Base-by-base conservation (phyloP, 2,329 filamentous ascomycete genomes). In the Exophiala sp. region DNA sequence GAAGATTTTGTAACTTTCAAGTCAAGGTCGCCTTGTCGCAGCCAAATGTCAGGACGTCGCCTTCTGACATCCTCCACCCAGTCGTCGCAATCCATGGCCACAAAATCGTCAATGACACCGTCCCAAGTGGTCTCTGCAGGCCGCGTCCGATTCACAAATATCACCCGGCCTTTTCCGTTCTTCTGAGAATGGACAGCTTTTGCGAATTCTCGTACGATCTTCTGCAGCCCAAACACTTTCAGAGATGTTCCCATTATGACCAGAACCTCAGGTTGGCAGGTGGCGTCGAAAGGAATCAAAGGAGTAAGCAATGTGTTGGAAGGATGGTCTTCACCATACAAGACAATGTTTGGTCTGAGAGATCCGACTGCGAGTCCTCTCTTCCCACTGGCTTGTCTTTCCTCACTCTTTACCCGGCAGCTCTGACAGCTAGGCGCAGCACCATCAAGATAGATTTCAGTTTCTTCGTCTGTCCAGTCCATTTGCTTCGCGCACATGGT, bases 251-350 rank as follows among this genome's bases (percentile, higher is more conserved):
- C 86, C 41, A 89, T 75, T 50, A 89, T 85, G 5, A 89, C 74
- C 16, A 89, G 72, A 56, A 88, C 74, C 60, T 89, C 86, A 0
- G 86, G 86, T 2, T 78, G 78, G 2, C 86, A 73, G 2, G 76
- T 76, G 1, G 88, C 72, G 63, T 89, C 86, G 55, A 87, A 83
- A 11, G 85, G 84, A 11, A 87, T 78, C 10, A 89, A 80, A 1
- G 82, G 81, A 18, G 83, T 84, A 59, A 89, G 86, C 4, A 86
- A 74, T 54, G 87, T 82, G 1, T 83, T 82, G 32, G 80, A 80
- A 0, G 86, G 86, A 62, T 89, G 85, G 48, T 88, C 85, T 65
- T 89, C 86, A 18, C 86, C 86, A 63, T 89, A 89, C 1, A 89
- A 73, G 1, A 89, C 86, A 62, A 89, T 87, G 62, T 89, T 85